These are phyloP conservation scores for Hysterium pulicare DNA, from an alignment of 2,329 filamentous ascomycete genomes.

Conservation along the genomic window DNA sequence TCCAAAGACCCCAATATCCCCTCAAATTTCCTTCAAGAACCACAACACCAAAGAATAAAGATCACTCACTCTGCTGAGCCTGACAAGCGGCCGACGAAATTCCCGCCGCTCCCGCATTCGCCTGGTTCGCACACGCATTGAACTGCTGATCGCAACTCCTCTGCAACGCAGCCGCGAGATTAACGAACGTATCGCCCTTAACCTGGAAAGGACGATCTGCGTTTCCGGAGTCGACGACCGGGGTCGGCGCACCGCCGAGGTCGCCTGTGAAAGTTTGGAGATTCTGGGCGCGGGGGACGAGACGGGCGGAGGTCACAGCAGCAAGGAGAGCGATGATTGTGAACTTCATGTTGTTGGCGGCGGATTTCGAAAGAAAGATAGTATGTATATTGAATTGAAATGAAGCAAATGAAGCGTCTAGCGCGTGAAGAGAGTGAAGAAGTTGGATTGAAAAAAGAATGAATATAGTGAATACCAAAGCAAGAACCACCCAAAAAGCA, in stretches of 20 bases:
- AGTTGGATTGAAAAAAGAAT: slow-evolving; percentile 1
- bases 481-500: too few species aligned
- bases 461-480: too few species aligned
- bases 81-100: slow-evolving; percentile 52
- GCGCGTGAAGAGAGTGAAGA: background rate
- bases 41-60: too few species aligned
- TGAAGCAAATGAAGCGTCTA: too few species aligned
- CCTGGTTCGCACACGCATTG: slow-evolving; percentile 57
- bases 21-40: too few species aligned
- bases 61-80: slow-evolving; percentile 46
- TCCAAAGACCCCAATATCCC: too few species aligned
- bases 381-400: background rate
- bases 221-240: slow-evolving; percentile 48
- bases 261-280: slow-evolving; percentile 42
- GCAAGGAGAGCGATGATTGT: background rate
- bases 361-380: background rate
- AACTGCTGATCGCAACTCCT: slow-evolving; percentile 63
- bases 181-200: slow-evolving; percentile 48
- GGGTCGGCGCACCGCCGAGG: slow-evolving; percentile 54
- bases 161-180: slow-evolving; percentile 54
- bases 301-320: background rate
- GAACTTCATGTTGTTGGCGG: slow-evolving; percentile 2
- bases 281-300: slow-evolving; percentile 23
- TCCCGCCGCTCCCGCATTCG: slow-evolving; percentile 49
- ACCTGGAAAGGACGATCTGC: slow-evolving; percentile 41